Percentiles rank a stretch among this genome's conserved stretches.
Conservation (phyloP, 441 rosid genomes). For the Omphalea diandra region DNA sequence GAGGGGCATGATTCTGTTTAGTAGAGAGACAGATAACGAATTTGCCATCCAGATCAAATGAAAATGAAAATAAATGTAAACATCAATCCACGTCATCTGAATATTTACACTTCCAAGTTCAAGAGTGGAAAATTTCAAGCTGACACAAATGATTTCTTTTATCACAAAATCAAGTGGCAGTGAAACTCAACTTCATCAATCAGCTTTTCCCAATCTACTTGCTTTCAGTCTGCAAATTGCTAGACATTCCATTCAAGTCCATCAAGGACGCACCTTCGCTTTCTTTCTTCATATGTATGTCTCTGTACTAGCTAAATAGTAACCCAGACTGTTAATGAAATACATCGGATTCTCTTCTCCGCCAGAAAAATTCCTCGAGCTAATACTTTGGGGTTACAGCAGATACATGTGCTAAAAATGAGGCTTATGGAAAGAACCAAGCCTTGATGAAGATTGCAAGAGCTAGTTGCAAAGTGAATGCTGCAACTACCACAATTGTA, state of each 20-base stretch:
- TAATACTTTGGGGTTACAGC: constrained; percentile 2
- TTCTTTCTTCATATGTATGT: constrained; percentile 2
- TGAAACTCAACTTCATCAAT: background rate
- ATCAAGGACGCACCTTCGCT: constrained; percentile 13
- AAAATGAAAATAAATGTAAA: too few species aligned
- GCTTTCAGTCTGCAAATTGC: constrained; percentile 16
- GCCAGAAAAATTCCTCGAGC: background rate
- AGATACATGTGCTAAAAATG: constrained; percentile 1
- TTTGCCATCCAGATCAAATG: too few species aligned
- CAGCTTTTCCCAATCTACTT: constrained; percentile 4
- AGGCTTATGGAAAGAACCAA: constrained; percentile 79
- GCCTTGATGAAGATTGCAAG: constrained; percentile 87
- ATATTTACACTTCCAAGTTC: constrained; percentile 24
- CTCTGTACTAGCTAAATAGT: constrained; percentile 14
- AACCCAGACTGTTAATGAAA: background rate
- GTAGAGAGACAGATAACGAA: too few species aligned
- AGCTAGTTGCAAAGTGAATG: constrained; percentile 76
- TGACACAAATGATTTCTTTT: background rate
- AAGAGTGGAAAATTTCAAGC: constrained; percentile 2
- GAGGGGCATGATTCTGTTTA: too few species aligned
- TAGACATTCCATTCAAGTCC: constrained; percentile 7
- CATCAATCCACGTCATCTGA: background rate
- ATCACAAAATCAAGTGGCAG: background rate
- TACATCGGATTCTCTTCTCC: constrained; percentile 7
- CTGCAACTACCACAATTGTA: constrained; percentile 50